Conservation (phyloP, 83 land plant genomes). For the Diphasiastrum complanatum region DNA sequence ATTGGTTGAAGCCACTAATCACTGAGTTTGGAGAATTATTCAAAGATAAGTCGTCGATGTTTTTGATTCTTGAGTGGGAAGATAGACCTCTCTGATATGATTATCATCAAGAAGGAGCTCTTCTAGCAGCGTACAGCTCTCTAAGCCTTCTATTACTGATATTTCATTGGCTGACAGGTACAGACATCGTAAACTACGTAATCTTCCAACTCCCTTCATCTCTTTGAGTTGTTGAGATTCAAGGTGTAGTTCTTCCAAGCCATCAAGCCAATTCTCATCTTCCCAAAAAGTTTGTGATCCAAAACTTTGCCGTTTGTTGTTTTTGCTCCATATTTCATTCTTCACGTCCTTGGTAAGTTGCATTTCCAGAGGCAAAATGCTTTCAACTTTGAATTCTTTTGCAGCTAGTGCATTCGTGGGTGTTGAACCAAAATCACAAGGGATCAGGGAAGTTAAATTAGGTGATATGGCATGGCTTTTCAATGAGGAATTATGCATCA, state of each 20-base stretch:
- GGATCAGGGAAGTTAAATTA: too few species aligned
- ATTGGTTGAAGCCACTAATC: background rate
- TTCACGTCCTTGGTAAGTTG: too few species aligned
- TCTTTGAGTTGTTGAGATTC: constrained; percentile 27
- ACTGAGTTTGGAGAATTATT: background rate
- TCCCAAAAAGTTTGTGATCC: background rate
- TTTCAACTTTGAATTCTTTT: too few species aligned
- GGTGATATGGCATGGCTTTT: too few species aligned
- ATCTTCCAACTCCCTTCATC: constrained; percentile 31
- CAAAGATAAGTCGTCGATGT: background rate
- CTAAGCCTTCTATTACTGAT: constrained; percentile 28
- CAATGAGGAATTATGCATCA: too few species aligned
- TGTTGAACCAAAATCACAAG: too few species aligned
- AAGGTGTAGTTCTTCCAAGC: constrained; percentile 30
- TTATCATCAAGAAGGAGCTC: constrained; percentile 39
- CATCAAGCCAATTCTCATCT: constrained; percentile 17
- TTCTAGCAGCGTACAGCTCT: constrained; percentile 29
- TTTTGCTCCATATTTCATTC: too few species aligned
- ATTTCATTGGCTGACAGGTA: constrained; percentile 32
- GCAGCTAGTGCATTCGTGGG: too few species aligned
- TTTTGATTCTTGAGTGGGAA: background rate
- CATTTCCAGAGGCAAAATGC: too few species aligned
- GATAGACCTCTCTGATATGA: constrained; percentile 25
- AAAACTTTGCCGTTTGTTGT: too few species aligned
- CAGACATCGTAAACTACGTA: constrained; percentile 31